Conservation (phyloP, 805 yeast species). For the Ogataea dorogensis region DNA sequence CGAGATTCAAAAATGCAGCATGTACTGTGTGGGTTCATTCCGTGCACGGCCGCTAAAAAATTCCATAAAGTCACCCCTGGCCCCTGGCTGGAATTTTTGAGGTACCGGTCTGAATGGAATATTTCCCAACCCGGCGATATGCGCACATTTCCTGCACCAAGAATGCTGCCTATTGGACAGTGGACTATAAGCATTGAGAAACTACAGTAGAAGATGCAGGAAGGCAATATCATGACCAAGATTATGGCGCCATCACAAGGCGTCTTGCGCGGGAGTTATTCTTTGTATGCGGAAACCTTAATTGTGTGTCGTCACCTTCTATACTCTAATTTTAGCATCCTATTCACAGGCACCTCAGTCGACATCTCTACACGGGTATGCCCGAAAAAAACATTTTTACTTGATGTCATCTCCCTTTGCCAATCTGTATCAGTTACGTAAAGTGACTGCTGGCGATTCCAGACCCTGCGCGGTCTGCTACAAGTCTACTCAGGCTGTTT, state of each 20-base stretch:
- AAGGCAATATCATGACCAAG: neutral
- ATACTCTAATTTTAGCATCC: no score
- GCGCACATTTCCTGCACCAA: no score
- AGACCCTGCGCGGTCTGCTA: conserved; percentile 51
- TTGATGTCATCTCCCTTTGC: conserved; percentile 25
- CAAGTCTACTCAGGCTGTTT: conserved; percentile 46
- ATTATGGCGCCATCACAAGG: conserved; percentile 3
- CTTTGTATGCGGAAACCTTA: neutral
- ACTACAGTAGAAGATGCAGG: no score
- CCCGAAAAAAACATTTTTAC: no score
- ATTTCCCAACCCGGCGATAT: neutral
- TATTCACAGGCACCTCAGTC: no score
- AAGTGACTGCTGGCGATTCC: conserved; percentile 41
- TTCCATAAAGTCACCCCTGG: no score
- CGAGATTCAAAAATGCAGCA: conserved; percentile 11
- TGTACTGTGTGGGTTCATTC: conserved; percentile 3
- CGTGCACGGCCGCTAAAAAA: conserved; percentile 1
- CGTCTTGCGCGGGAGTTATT: neutral
- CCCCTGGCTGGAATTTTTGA: neutral
- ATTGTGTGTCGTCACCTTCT: no score
- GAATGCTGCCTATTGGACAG: no score
- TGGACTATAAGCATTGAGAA: no score
- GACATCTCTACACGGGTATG: conserved; percentile 7
- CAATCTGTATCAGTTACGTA: conserved; percentile 38
- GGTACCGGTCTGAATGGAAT: neutral